Evolutionary conservation across 306 rosid genomes (phyloP).

Genomic region (Lathyrus sativus): DNA sequence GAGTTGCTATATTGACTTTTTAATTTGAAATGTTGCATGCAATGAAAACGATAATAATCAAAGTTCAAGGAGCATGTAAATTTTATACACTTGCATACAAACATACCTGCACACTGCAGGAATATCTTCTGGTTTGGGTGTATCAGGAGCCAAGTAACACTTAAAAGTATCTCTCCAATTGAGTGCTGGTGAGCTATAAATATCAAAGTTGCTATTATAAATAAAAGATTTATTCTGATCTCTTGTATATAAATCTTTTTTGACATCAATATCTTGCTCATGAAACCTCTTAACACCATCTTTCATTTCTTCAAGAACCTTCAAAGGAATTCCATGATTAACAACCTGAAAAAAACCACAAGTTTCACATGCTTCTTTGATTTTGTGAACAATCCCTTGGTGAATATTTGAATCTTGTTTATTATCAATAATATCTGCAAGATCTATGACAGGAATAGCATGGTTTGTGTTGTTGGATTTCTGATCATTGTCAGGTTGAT

Average conservation of each 20-base stretch:
- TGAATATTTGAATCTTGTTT: constrained; percentile 8
- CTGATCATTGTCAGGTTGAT: constrained; percentile 24
- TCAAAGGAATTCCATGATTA: constrained; percentile 40
- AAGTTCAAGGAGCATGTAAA: no score
- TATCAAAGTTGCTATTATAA: constrained; percentile 35
- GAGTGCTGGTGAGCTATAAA: no score
- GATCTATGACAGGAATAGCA: constrained; percentile 50
- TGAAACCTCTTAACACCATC: constrained; percentile 38
- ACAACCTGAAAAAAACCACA: constrained; percentile 48
- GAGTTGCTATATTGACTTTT: no score
- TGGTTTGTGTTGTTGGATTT: constrained; percentile 25
- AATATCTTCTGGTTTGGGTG: no score
- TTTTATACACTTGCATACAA: no score
- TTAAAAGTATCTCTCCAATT: no score
- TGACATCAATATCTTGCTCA: constrained; percentile 29
- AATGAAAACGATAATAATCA: no score
- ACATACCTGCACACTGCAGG: no score
- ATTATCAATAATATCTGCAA: background rate
- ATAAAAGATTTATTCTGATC: constrained; percentile 10
- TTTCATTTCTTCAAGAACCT: constrained; percentile 42
- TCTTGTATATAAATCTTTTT: constrained; percentile 25
- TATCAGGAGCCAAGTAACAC: no score
- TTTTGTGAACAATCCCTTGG: constrained; percentile 16
- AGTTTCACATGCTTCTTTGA: constrained; percentile 37
- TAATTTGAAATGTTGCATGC: no score